Conservation (phyloP, 2,329 filamentous ascomycete genomes). For the Nemania sp. region DNA sequence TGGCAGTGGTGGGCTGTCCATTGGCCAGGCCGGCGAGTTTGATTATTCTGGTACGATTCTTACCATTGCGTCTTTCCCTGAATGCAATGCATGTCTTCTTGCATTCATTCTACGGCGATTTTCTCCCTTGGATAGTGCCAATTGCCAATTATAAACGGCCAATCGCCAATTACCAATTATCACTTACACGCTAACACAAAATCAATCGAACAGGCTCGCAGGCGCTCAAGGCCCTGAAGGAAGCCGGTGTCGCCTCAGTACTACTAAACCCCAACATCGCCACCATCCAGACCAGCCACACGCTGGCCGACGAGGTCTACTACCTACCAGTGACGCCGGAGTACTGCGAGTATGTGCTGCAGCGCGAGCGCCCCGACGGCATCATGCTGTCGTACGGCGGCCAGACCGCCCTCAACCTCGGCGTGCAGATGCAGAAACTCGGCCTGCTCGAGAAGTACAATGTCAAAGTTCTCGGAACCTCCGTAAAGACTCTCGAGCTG, state of each 20-base stretch:
- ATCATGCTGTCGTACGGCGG: constrained; percentile 98
- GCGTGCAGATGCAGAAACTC: constrained; percentile 95
- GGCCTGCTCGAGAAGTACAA: constrained; percentile 94
- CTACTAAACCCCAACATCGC: constrained; percentile 98
- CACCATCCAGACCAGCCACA: constrained; percentile 96
- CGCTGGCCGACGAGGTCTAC: constrained; percentile 95
- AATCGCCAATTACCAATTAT: not conserved
- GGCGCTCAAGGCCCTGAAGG: constrained; percentile 94
- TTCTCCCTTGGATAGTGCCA: no score
- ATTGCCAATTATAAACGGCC: no score
- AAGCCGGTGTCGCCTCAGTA: constrained; percentile 87
- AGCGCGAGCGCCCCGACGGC: constrained; percentile 92
- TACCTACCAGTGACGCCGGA: constrained; percentile 97
- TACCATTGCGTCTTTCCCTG: not conserved
- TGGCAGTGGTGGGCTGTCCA: constrained; percentile 90
- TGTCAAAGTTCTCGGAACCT: constrained; percentile 94
- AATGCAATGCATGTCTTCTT: not conserved
- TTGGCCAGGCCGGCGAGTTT: constrained; percentile 97
- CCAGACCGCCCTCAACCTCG: constrained; percentile 94
- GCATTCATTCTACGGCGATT: not conserved
- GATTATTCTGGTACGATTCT: constrained; percentile 87
- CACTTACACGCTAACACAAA: constrained; percentile 27
- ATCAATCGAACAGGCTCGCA: constrained; percentile 69
- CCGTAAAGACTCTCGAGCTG: constrained; percentile 89
- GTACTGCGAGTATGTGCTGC: constrained; percentile 97